phyloP scores from a whole-genome alignment of 139 green algal species.

The Ettlia oleoabundans region DNA sequence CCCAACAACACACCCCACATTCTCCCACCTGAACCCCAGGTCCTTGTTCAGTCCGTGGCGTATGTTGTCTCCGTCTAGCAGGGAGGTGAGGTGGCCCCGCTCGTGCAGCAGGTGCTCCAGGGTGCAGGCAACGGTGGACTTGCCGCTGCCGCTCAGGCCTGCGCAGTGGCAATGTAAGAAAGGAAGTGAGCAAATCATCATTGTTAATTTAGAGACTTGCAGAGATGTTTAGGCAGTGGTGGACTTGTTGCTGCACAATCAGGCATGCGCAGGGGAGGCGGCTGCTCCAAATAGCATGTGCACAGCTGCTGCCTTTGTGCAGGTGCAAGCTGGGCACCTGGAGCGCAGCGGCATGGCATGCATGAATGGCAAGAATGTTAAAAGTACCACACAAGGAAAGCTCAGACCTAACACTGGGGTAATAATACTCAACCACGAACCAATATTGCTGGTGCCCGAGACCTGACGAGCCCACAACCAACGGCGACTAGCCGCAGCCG shows the following conservation, averaged over 20 bases:
- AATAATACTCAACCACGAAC: too few relatives aligned
- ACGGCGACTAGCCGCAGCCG: background rate
- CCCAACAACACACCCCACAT: too few relatives aligned
- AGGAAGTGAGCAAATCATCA: background rate
- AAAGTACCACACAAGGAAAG: too few relatives aligned
- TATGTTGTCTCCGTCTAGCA: slow-evolving; percentile 97
- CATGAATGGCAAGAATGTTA: too few relatives aligned
- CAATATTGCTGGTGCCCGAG: too few relatives aligned
- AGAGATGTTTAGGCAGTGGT: slow-evolving; percentile 75
- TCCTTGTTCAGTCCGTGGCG: slow-evolving; percentile 95
- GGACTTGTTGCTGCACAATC: slow-evolving; percentile 63
- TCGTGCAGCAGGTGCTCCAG: slow-evolving; percentile 84
- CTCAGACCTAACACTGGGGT: too few relatives aligned
- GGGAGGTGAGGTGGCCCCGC: slow-evolving; percentile 74
- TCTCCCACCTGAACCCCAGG: slow-evolving; percentile 84
- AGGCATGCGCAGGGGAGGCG: background rate
- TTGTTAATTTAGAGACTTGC: too few relatives aligned
- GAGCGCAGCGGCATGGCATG: too few relatives aligned
- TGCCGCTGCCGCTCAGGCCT: slow-evolving; percentile 82
- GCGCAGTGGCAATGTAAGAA: background rate
- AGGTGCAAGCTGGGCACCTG: too few relatives aligned
- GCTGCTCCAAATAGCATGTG: background rate
- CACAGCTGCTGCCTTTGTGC: background rate
- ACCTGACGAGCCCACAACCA: background rate
- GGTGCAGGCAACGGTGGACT: slow-evolving; percentile 76